A percentile compares a stretch with the other conserved stretches of the same genome.
These are phyloP conservation scores for Chrysoporthe deuterocubensis DNA, from an alignment of 2,329 filamentous ascomycete species.

Conservation along the genomic window DNA sequence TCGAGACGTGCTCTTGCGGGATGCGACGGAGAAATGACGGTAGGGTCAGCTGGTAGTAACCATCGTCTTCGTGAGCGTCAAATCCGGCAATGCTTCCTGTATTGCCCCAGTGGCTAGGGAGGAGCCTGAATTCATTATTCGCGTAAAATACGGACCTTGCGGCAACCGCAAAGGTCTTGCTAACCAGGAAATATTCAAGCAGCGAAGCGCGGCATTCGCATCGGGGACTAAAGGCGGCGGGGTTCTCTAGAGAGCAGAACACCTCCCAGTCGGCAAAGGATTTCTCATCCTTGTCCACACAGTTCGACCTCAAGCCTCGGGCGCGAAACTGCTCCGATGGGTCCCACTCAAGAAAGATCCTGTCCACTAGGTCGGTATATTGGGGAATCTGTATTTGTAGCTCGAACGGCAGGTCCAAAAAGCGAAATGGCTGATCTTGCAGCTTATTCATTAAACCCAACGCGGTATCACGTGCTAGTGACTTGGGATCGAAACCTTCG, in stretches of 20 bases:
- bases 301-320: neutral
- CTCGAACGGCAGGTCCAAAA: slow-evolving; percentile 6
- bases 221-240: neutral
- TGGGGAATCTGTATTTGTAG: neutral
- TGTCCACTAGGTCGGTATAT: neutral
- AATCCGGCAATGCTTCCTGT: neutral
- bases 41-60: slow-evolving; percentile 7
- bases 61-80: slow-evolving; percentile 4
- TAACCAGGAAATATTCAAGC: neutral
- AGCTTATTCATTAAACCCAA: neutral
- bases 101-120: slow-evolving; percentile 1
- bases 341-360: neutral
- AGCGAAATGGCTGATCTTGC: neutral
- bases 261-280: neutral
- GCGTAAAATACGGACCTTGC: slow-evolving; percentile 10
- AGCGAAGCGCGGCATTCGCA: slow-evolving; percentile 1
- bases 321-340: slow-evolving; percentile 2
- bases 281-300: neutral
- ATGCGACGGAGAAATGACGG: slow-evolving; percentile 8
- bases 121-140: neutral
- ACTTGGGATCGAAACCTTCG: neutral
- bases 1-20: neutral
- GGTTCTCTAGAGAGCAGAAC: neutral
- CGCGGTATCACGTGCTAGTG: neutral
- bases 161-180: neutral